phyloP scores from a whole-genome alignment of 495 filamentous ascomycete species.

The Aspergillus campestris region DNA sequence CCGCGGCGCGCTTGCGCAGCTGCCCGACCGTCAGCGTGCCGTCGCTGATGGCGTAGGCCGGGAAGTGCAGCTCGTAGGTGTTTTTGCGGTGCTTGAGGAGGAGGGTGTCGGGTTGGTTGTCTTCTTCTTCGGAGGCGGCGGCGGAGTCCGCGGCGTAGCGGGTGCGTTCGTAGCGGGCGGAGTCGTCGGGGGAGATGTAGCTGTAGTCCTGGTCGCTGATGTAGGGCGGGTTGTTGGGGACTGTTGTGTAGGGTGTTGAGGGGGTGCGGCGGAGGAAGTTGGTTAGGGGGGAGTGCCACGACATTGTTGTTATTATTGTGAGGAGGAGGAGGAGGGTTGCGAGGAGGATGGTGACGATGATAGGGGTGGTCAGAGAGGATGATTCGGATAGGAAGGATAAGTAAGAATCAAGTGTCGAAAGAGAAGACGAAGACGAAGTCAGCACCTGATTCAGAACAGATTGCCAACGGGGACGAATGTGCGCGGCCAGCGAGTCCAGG shows the following conservation, averaged over 20 bases:
- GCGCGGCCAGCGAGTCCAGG: too few species aligned
- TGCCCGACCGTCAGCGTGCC: conserved; percentile 61
- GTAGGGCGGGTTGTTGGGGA: conserved; percentile 36
- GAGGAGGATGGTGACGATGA: conserved; percentile 2
- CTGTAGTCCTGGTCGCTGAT: conserved; percentile 72
- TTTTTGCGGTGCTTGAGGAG: conserved; percentile 62
- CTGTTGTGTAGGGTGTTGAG: conserved; percentile 31
- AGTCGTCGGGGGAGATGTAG: conserved; percentile 70
- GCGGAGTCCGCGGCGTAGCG: conserved; percentile 15
- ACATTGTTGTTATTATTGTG: conserved; percentile 28
- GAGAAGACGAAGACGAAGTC: too few species aligned
- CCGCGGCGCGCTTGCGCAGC: conserved; percentile 55
- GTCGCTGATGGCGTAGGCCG: conserved; percentile 72
- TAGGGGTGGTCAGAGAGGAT: conserved; percentile 4
- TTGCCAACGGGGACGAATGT: too few species aligned
- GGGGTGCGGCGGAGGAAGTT: conserved; percentile 46
- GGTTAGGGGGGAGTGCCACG: conserved; percentile 50
- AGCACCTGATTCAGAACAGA: too few species aligned
- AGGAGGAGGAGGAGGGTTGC: background rate
- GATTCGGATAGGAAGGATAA: too few species aligned
- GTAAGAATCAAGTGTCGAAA: too few species aligned
- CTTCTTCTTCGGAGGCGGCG: conserved; percentile 21
- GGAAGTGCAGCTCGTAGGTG: conserved; percentile 72
- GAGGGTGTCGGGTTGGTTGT: conserved; percentile 65
- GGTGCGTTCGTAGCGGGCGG: too few species aligned